Evolutionary conservation across 2,329 filamentous ascomycete species (phyloP).

Genomic region (Botryotinia globosa): DNA sequence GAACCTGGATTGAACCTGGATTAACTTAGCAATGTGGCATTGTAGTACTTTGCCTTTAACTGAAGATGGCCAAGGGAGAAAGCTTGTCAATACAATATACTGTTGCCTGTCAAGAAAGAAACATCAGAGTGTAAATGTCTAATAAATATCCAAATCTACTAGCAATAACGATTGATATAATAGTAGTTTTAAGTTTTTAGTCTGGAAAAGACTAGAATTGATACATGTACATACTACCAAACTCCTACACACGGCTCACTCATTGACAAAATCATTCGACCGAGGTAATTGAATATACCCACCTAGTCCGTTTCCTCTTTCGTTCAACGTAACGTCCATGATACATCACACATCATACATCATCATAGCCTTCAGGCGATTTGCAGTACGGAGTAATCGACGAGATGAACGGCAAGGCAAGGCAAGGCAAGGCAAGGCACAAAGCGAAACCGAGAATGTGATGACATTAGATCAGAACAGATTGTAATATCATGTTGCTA

Average conservation of each 20-base stretch:
- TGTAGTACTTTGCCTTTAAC: conserved; percentile 2
- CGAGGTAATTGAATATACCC: not conserved
- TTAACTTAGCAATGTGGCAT: not conserved
- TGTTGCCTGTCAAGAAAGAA: not conserved
- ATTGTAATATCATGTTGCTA: conserved; percentile 9
- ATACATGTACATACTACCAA: not conserved
- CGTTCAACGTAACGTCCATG: not conserved
- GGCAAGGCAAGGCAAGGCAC: not conserved
- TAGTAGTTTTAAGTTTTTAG: not conserved
- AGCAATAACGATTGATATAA: not conserved
- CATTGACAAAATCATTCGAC: not conserved
- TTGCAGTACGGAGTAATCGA: not conserved
- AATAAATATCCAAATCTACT: not conserved
- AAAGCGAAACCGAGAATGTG: conserved; percentile 5
- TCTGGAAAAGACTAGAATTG: not conserved
- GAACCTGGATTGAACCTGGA: not conserved
- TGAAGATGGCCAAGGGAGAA: not conserved
- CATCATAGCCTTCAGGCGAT: not conserved
- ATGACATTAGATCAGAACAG: conserved; percentile 5
- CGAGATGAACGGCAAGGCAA: not conserved
- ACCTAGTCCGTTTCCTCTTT: not conserved
- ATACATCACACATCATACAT: not conserved
- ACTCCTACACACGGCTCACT: not conserved
- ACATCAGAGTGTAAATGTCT: not conserved
- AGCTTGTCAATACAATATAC: not conserved